Base-by-base conservation (phyloP, 768 basidiomycete species). In the Auriculariales sp. region DNA sequence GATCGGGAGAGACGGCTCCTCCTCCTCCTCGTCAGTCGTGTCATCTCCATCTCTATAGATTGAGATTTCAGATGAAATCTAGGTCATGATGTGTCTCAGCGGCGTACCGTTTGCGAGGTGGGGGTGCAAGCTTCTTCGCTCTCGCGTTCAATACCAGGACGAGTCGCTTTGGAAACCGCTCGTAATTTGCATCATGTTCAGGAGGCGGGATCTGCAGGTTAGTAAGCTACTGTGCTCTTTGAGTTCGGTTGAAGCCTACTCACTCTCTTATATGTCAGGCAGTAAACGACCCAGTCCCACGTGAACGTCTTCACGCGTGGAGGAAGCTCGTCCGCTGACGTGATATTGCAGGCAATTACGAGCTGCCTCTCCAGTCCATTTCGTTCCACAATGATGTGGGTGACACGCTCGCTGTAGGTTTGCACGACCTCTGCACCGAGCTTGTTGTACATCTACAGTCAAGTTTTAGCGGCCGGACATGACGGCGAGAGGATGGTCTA, bases 241-340 rank as follows among this genome's bases (percentile, higher is more conserved):
- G 6, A 69, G 62, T 9, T 71, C 71, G 3, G 68, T 64, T 3
- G 69, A 36, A 12, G 35, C 14, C 35, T 7, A 36, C 12, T 12
- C 22, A n/a, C 19, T 12, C 39, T 19, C 22, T 44, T 44, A 19
- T 12, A 7, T 19, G 22, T 44, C 9, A 32, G 22, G 39, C 39
- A 44, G 15, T 25, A 19, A 10, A 25, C 52, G 7, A 81, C 66
- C 81, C 81, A 85, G 12, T 57, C 55, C 83, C 81, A 84, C 31
- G 58, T 74, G 28, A 84, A 71, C 10, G 76, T 78, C 9, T 80
- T 78, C 10, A 84, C 78, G 35, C 74, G 65, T n/a, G 68, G 59
- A 3, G 84, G 83, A 36, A 88, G 79, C 3, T 83, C 72, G 5
- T 60, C 62, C 14, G 80, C 60, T 4, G 52, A 62, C 55, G 69